Evolutionary conservation across 805 yeast genomes (phyloP).

Genomic region (Teunomyces pallodes): DNA sequence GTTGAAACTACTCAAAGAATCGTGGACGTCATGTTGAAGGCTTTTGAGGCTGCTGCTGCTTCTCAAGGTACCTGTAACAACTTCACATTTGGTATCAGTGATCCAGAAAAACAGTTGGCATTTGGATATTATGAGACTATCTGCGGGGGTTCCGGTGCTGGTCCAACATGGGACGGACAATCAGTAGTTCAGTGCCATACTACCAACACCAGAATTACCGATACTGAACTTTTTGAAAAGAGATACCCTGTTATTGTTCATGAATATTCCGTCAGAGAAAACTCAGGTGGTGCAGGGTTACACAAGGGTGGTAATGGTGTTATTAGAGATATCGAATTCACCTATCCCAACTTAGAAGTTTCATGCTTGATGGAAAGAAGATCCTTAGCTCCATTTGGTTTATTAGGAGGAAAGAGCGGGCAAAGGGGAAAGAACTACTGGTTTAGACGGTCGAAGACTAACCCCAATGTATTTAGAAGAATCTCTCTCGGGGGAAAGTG

Average conservation of each 20-base stretch:
- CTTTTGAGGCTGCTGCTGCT: conserved; percentile 88
- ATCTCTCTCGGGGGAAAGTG: conserved; percentile 34
- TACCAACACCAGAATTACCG: conserved; percentile 92
- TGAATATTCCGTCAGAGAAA: conserved; percentile 65
- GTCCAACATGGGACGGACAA: conserved; percentile 80
- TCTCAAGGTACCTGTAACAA: conserved; percentile 97
- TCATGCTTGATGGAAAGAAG: conserved; percentile 87
- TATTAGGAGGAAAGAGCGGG: conserved; percentile 80
- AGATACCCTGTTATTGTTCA: conserved; percentile 80
- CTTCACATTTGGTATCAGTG: conserved; percentile 85
- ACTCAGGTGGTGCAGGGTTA: conserved; percentile 80
- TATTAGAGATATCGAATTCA: conserved; percentile 78
- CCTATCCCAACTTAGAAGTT: conserved; percentile 46
- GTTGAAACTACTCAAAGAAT: conserved; percentile 93
- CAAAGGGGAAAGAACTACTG: conserved; percentile 54
- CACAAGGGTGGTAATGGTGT: conserved; percentile 85
- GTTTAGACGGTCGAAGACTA: conserved; percentile 20
- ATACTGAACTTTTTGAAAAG: conserved; percentile 83
- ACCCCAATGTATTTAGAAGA: conserved; percentile 15
- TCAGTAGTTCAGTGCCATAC: conserved; percentile 92
- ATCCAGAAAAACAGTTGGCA: conserved; percentile 50
- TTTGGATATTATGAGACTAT: conserved; percentile 94
- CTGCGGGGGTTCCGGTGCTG: conserved; percentile 96
- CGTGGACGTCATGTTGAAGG: conserved; percentile 83
- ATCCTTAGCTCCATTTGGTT: conserved; percentile 80